Base-by-base conservation (phyloP, 2,329 filamentous ascomycete species). In the Colletotrichum sansevieriae region DNA sequence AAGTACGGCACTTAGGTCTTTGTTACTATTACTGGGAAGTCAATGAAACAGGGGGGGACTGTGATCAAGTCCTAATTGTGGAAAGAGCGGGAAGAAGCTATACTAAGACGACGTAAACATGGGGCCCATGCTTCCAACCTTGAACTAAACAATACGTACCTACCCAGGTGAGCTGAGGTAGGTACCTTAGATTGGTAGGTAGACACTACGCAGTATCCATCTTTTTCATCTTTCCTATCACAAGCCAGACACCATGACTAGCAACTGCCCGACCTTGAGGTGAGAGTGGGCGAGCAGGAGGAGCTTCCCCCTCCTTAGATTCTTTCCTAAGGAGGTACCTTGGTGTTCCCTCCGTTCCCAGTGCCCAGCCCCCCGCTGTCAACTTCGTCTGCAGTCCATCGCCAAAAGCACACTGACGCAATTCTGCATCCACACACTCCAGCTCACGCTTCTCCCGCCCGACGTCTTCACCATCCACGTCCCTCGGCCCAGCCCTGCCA, bases 361-460 rank as follows among this genome's bases (percentile, higher is more conserved):
- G 29, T 33, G 39, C 49, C 59, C 59, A 67, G 52, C 65, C 60
- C 52, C 49, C 62, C 37, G 62, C 59, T 46, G 61, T 67, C 35
- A 51, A 37, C 18, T 39, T 15, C 22, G 44, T 25, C 46, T 63
- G 43, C 49, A 46, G 41, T 41, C 20, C 65, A 68, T 68, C 65
- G 33, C 46, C 65, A 41, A 39, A 59, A 68, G 54, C 49, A 58
- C 47, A 65, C 61, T 68, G 65, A 68, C 65, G 65, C 35, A 65
- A 68, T 68, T 37, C 52, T 49, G 65, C 65, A 68, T 68, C 65
- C 37, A 58, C 65, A 20, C 29, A 29, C 29, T 29, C 29, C 52
- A 64, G 44, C 29, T 54, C 13, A 13, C 5, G 8, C 49, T 12
- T 58, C 22, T 62, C 18, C 41, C 58, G 49, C 25, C 29, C 49